Evolutionary conservation across 306 rosid species (phyloP).

Genomic region (Pterocarpus macrocarpus): DNA sequence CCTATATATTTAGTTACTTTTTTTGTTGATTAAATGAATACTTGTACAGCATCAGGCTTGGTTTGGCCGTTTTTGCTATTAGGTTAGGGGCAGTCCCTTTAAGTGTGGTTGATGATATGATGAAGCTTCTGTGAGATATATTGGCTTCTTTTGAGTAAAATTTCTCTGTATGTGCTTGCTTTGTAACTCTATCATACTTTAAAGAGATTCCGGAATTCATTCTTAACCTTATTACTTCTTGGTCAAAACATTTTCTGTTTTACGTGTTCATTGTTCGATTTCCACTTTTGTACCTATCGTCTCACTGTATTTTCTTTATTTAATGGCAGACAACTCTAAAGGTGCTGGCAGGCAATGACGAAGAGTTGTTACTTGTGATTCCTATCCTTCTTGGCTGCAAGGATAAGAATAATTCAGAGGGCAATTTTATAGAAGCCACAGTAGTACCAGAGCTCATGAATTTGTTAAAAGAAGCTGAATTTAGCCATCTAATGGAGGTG

Average conservation of each 20-base stretch:
- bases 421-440: constrained; percentile 48
- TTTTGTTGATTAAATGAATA: constrained; percentile 6
- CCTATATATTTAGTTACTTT: neutral
- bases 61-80: constrained; percentile 7
- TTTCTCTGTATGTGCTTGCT: constrained; percentile 23
- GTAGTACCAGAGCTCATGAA: constrained; percentile 50
- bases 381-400: constrained; percentile 80
- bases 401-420: constrained; percentile 60
- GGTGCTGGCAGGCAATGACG: constrained; percentile 74
- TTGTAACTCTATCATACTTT: constrained; percentile 30
- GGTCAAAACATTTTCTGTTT: constrained; percentile 13
- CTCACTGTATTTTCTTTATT: constrained; percentile 33
- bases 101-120: constrained; percentile 24
- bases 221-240: constrained; percentile 12
- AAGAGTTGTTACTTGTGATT: constrained; percentile 68
- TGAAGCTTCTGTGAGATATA: constrained; percentile 22
- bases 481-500: constrained; percentile 97
- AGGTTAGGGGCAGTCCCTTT: neutral
- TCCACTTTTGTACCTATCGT: constrained; percentile 11
- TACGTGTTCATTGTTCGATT: neutral
- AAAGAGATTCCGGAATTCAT: constrained; percentile 28
- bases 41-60: constrained; percentile 12
- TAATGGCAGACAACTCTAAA: constrained; percentile 78
- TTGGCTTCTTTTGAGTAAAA: constrained; percentile 6
- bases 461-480: constrained; percentile 77